Evolutionary conservation across 306 rosid genomes (phyloP), one percentile per base, ranked within the genome.

Genomic region (Macrotyloma uniflorum): DNA sequence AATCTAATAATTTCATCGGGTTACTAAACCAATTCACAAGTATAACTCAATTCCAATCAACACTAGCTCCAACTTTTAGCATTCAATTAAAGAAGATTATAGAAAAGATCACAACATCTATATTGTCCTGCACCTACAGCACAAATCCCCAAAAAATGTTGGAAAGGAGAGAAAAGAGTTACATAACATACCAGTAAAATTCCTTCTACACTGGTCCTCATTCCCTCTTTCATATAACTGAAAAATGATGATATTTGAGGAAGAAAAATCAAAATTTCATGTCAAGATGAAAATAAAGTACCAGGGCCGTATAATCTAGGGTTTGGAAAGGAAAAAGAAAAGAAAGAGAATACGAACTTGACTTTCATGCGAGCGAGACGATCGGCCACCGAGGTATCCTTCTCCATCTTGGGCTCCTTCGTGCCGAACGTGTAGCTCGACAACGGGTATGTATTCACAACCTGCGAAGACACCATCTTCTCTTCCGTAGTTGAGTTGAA

Each of bases 341-440:
- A 15, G 23, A 18, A 38, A 38, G 12, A 57, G n/a, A 66, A 53
- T 4, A 70, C 86, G 11, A 53, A 93, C 99, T 95, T 96, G 96
- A 96, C 89, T 93, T 96, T 96, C 99, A 96, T 96, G 20, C 99
- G 98, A 78, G 99, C 99, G 4, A 96, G 98, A 68, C 99, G 98
- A 90, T 96, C 99, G 5, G 99, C 99, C 62, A 96, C 99, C 63
- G 99, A 96, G 79, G 99, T 96, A 68, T 96, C 99, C 81, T 96
- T 96, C 90, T 96, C 99, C 94, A 96, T 90, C 89, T 96, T 96
- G 53, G 99, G 98, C 85, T 96, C 99, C 87, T 96, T 96, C 38
- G 99, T 96, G 4, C 99, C 99, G 85, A 96, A 96, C 42, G 99
- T 96, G 87, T 96, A 96, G 91, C 99, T 96, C 36, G 97, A 91